Conservation (phyloP, 176 grass and related monocot species). For the Canna indica region DNA sequence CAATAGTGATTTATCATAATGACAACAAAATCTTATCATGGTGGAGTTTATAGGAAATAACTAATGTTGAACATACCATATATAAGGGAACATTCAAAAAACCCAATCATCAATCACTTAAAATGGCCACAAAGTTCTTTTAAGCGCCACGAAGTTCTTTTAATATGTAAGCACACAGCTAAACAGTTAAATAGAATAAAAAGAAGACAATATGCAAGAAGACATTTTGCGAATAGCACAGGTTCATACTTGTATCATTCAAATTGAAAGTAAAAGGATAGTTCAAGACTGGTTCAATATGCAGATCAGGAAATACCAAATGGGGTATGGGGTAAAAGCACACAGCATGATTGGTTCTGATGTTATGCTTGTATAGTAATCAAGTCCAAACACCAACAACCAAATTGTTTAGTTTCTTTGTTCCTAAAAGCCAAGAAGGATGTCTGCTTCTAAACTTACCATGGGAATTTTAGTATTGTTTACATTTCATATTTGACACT, state of each 20-base stretch:
- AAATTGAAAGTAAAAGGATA: neutral
- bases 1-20: slow-evolving; percentile 6
- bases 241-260: neutral
- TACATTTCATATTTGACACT: no score
- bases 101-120: neutral
- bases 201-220: neutral
- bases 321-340: no score
- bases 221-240: neutral
- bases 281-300: neutral
- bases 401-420: no score
- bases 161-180: neutral
- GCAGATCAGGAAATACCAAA: neutral
- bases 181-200: neutral
- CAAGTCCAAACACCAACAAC: no score
- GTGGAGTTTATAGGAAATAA: neutral
- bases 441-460: no score
- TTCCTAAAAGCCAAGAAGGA: no score
- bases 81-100: neutral
- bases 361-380: no score
- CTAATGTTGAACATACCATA: neutral
- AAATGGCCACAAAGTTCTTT: neutral
- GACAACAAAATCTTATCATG: neutral
- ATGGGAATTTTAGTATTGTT: no score
- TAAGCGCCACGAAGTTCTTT: neutral
- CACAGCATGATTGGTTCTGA: no score